Base-by-base conservation (phyloP, 2,329 filamentous ascomycete genomes). In the Phialocephala sp. region DNA sequence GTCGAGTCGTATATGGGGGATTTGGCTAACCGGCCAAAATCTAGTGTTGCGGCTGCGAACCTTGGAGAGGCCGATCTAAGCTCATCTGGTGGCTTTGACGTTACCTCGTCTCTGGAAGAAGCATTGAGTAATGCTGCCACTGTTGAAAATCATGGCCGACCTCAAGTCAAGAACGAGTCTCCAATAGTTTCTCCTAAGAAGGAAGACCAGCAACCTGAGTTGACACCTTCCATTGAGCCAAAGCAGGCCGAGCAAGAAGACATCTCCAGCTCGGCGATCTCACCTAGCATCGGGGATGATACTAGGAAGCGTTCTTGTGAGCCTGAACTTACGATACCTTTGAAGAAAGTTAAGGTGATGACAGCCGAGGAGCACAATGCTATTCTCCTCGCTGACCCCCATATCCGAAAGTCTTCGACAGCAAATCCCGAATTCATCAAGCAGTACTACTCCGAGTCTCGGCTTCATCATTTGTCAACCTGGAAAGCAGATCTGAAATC, bases 401-500 rank as follows among this genome's bases (percentile, higher is more conserved):
- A 89, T 39, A 88, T 97, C 72, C 87, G 92, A 66, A 95, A 96
- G 74, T 93, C 93, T 0, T 97, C 94, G 1, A 93, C 93, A 1
- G 91, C 93, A 9, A 96, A 99, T 71, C 95, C 96, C 0, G 89
- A 95, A 41, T 99, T 99, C 67, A 82, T 99, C 1, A 91, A 94
- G 69, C 94, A 98, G 68, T 99, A 92, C 75, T 99, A 98, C 75
- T 91, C 93, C 4, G 94, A 98, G 79, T 98, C 94, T 67, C 90
- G 95, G 27, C 83, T 99, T 22, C 96, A 99, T 77, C 95, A 99
- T 76, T 81, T 99, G 0, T 97, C 94, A 0, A 93, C 92, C 0
- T 98, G 95, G 96, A 99, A 98, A 81, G 91, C 94, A 1, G 92
- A 97, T 66, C 80, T 99, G 4, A 99, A 98, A 77, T 89, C 93